Percentiles rank a stretch among this genome's conserved stretches.
phyloP scores from a whole-genome alignment of 805 yeast genomes.

The Pichia ethanolica region DNA sequence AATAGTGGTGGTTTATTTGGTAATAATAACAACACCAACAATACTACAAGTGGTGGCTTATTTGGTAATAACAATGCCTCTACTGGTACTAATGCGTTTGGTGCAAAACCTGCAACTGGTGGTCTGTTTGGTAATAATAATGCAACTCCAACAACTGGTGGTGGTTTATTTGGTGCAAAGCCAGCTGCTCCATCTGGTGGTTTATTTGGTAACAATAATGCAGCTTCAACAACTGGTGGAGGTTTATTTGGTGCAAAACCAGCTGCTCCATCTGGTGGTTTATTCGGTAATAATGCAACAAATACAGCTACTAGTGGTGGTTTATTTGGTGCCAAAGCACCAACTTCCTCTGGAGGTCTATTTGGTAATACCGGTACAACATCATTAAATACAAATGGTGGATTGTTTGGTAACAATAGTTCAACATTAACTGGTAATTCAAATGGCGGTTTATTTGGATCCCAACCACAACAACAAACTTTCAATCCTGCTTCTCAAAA shows the following conservation, averaged over 20 bases:
- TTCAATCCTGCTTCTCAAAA: slow-evolving; percentile 36
- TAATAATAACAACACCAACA: slow-evolving; percentile 14
- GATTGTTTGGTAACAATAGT: slow-evolving; percentile 26
- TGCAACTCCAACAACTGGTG: slow-evolving; percentile 18
- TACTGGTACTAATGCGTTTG: slow-evolving; percentile 17
- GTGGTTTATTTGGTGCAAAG: slow-evolving; percentile 33
- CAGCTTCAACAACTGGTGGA: slow-evolving; percentile 16
- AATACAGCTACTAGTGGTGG: slow-evolving; percentile 9
- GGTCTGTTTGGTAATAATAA: slow-evolving; percentile 22
- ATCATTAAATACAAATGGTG: slow-evolving; percentile 14
- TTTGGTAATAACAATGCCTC: slow-evolving; percentile 27
- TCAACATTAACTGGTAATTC: neutral
- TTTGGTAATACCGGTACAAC: slow-evolving; percentile 23
- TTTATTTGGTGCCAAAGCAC: slow-evolving; percentile 16
- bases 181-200: slow-evolving; percentile 11
- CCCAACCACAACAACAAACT: slow-evolving; percentile 20
- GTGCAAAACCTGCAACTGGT: slow-evolving; percentile 3
- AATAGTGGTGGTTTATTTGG: slow-evolving; percentile 23
- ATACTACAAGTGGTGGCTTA: slow-evolving; percentile 15
- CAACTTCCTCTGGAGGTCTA: slow-evolving; percentile 13
- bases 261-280: slow-evolving; percentile 30
- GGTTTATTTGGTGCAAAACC: slow-evolving; percentile 33
- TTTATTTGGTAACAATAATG: slow-evolving; percentile 19
- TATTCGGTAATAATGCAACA: slow-evolving; percentile 22
- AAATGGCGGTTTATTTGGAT: slow-evolving; percentile 25